Conservation (phyloP, 2,329 filamentous ascomycete genomes). For the Hypoxylon sp. region DNA sequence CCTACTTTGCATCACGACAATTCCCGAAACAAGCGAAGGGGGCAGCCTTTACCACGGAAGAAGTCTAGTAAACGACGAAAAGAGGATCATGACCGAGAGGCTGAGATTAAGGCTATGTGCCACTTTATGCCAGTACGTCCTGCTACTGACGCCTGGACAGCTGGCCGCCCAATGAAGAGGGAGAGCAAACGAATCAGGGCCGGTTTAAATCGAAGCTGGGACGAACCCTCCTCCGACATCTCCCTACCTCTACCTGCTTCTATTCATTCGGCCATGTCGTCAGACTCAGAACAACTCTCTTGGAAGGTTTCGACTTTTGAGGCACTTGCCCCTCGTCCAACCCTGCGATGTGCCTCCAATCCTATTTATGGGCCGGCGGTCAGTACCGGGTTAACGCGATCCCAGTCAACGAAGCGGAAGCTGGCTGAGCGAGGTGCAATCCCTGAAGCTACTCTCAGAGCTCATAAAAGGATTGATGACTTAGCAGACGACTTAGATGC, state of each 20-base stretch:
- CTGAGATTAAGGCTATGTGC: conserved; percentile 89
- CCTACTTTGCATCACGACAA: conserved; percentile 69
- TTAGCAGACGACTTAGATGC: conserved; percentile 90
- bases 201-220: conserved; percentile 66
- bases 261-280: conserved; percentile 82
- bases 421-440: conserved; percentile 67
- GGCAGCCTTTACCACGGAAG: conserved; percentile 73
- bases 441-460: conserved; percentile 72
- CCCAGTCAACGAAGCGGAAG: conserved; percentile 67
- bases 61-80: conserved; percentile 84
- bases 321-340: conserved; percentile 87
- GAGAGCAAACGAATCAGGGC: conserved; percentile 77
- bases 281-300: conserved; percentile 79
- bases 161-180: conserved; percentile 71
- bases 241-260: conserved; percentile 83
- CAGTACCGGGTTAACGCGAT: conserved; percentile 62
- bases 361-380: conserved; percentile 68
- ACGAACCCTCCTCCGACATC: conserved; percentile 77
- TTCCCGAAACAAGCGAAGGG: conserved; percentile 71
- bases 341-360: conserved; percentile 79
- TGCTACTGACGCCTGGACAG: conserved; percentile 70
- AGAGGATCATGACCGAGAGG: conserved; percentile 83
- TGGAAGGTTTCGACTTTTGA: conserved; percentile 87
- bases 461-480: conserved; percentile 75
- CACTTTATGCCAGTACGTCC: conserved; percentile 76